Conservation (phyloP, 1,139 yeast species). For the Yarrowia galli region DNA sequence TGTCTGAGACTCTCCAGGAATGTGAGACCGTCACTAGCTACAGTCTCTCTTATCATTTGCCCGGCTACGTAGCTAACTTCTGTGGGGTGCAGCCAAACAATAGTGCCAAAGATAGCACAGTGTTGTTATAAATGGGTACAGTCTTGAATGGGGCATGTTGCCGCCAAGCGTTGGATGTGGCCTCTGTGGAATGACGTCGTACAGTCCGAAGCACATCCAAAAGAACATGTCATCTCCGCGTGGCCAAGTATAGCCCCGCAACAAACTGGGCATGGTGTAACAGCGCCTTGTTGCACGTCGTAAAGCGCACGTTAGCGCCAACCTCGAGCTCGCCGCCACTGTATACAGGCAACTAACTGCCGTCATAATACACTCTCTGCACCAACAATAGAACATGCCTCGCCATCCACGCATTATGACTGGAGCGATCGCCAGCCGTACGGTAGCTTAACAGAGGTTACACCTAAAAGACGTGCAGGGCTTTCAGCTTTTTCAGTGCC, state of each 20-base stretch:
- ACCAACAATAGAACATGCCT: slow-evolving; percentile 28
- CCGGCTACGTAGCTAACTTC: neutral
- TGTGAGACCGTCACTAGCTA: too few species aligned
- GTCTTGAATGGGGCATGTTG: slow-evolving; percentile 8
- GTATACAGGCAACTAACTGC: neutral
- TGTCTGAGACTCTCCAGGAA: neutral
- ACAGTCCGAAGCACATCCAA: neutral
- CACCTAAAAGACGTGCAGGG: slow-evolving; percentile 25
- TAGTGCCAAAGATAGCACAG: slow-evolving; percentile 29
- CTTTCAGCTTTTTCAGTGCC: neutral
- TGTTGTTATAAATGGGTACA: slow-evolving; percentile 32
- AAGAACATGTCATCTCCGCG: slow-evolving; percentile 2
- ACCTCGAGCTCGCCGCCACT: neutral
- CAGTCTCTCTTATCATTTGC: neutral
- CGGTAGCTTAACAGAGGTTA: slow-evolving; percentile 23
- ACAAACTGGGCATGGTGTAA: neutral
- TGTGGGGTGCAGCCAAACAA: slow-evolving; percentile 31
- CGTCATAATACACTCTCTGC: neutral
- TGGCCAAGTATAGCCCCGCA: neutral
- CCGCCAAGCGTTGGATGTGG: neutral
- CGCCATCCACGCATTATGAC: slow-evolving; percentile 9
- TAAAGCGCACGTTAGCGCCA: neutral
- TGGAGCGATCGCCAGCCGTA: slow-evolving; percentile 38
- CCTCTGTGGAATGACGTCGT: slow-evolving; percentile 8
- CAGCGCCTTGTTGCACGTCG: neutral